phyloP scores from a whole-genome alignment of 2,329 filamentous ascomycete genomes.

The Aciculosporium take region DNA sequence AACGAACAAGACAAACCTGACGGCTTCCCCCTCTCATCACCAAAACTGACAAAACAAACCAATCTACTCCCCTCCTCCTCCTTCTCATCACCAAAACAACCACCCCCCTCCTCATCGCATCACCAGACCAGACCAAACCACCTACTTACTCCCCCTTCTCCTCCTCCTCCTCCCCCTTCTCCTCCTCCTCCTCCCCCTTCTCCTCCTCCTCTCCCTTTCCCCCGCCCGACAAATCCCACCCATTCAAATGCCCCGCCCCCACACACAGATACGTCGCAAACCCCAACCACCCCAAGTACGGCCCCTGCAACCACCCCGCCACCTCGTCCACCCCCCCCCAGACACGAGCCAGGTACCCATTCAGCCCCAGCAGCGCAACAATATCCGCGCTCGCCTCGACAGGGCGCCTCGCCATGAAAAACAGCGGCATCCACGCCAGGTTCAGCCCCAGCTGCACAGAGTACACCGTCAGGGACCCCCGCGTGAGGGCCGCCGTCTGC shows the following conservation, averaged over 20 bases:
- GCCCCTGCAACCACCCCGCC: slow-evolving; percentile 60
- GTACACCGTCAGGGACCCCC: slow-evolving; percentile 62
- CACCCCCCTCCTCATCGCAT: too few relatives aligned
- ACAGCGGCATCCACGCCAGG: slow-evolving; percentile 81
- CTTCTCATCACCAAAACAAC: too few relatives aligned
- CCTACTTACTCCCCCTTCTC: not conserved
- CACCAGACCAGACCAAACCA: too few relatives aligned
- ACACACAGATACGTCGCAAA: slow-evolving; percentile 79
- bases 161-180: not conserved
- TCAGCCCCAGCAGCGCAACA: slow-evolving; percentile 54
- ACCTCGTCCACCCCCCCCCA: slow-evolving; percentile 63
- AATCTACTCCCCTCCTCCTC: too few relatives aligned
- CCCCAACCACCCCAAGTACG: slow-evolving; percentile 73
- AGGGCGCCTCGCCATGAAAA: slow-evolving; percentile 66
- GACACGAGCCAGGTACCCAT: slow-evolving; percentile 58
- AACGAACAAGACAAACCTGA: too few relatives aligned
- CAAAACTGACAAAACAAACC: too few relatives aligned
- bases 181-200: slow-evolving; percentile 12
- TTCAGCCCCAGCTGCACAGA: slow-evolving; percentile 76
- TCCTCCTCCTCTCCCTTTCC: slow-evolving; percentile 8
- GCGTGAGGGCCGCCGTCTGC: slow-evolving; percentile 42
- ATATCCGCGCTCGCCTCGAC: slow-evolving; percentile 64
- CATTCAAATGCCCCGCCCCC: slow-evolving; percentile 52
- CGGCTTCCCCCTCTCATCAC: too few relatives aligned
- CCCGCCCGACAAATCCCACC: slow-evolving; percentile 42